Conservation (phyloP, 208 protist species). For the Crithidia mellificae region DNA sequence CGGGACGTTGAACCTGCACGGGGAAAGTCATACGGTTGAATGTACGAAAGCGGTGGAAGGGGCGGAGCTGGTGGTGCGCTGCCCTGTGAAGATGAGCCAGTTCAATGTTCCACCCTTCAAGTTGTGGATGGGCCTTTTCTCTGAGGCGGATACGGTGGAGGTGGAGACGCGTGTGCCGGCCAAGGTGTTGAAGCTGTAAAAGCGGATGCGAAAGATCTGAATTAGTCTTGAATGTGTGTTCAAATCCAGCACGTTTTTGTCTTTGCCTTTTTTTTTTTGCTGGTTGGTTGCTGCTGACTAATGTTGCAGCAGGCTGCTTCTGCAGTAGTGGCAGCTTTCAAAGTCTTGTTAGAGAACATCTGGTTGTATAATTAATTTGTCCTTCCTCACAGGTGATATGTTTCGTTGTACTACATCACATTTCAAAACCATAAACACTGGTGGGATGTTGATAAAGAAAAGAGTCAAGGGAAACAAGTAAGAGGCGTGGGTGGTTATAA, state of each 20-base stretch:
- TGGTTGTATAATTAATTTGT: too few relatives aligned
- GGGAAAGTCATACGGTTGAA: conserved; percentile 49
- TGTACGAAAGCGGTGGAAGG: conserved; percentile 73
- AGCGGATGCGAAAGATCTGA: conserved; percentile 1
- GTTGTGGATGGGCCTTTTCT: conserved; percentile 74
- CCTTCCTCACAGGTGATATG: too few relatives aligned
- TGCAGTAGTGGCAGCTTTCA: too few relatives aligned
- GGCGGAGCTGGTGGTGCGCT: conserved; percentile 79
- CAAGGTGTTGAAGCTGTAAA: conserved; percentile 53
- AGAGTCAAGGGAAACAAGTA: too few relatives aligned
- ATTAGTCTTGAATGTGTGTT: neutral
- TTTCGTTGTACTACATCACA: too few relatives aligned
- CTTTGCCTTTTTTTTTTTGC: neutral
- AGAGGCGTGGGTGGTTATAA: too few relatives aligned
- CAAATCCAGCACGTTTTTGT: neutral
- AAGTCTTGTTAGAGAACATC: too few relatives aligned
- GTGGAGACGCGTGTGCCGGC: conserved; percentile 82
- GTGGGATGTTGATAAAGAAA: too few relatives aligned
- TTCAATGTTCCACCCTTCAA: conserved; percentile 64
- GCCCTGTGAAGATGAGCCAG: conserved; percentile 62
- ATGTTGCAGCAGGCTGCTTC: too few relatives aligned
- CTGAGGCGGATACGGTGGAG: conserved; percentile 64
- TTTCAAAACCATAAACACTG: too few relatives aligned
- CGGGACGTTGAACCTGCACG: conserved; percentile 65
- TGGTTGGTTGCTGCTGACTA: too few relatives aligned